Evolutionary conservation across 106 monocot genomes (phyloP).

Genomic region (Triglochin maritima): DNA sequence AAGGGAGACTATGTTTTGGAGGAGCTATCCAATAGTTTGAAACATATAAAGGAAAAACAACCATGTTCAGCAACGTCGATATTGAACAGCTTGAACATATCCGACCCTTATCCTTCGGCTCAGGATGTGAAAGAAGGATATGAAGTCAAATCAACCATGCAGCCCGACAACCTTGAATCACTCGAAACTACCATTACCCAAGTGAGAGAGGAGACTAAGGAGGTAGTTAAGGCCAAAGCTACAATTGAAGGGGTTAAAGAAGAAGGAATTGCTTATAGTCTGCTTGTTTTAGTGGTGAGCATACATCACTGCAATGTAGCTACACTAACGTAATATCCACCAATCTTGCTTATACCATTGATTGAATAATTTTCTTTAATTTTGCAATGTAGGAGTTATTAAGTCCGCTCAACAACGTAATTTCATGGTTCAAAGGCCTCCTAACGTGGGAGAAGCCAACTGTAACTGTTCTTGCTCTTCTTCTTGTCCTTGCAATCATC

Average conservation of each 20-base stretch:
- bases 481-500: slow-evolving; percentile 20
- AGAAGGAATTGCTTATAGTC: slow-evolving; percentile 60
- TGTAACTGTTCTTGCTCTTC: slow-evolving; percentile 24
- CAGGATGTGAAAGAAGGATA: slow-evolving; percentile 20
- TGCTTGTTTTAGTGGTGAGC: slow-evolving; percentile 55
- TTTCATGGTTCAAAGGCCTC: slow-evolving; percentile 23
- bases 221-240: slow-evolving; percentile 44
- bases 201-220: slow-evolving; percentile 58
- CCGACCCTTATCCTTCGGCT: slow-evolving; percentile 7
- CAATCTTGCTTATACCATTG: too few relatives aligned
- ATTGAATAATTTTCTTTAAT: too few relatives aligned
- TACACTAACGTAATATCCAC: too few relatives aligned
- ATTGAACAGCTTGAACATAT: slow-evolving; percentile 47
- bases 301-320: too few relatives aligned
- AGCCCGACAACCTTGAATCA: slow-evolving; percentile 28
- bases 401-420: slow-evolving; percentile 33
- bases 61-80: slow-evolving; percentile 54
- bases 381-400: slow-evolving; percentile 40
- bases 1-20: slow-evolving; percentile 87
- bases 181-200: slow-evolving; percentile 55
- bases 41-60: slow-evolving; percentile 20
- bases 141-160: slow-evolving; percentile 20
- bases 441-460: slow-evolving; percentile 58
- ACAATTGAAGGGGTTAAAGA: slow-evolving; percentile 52
- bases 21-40: slow-evolving; percentile 47